These are phyloP conservation scores for Aspergillus fischeri DNA, from an alignment of 2,329 filamentous ascomycete genomes.

Conservation along the genomic window DNA sequence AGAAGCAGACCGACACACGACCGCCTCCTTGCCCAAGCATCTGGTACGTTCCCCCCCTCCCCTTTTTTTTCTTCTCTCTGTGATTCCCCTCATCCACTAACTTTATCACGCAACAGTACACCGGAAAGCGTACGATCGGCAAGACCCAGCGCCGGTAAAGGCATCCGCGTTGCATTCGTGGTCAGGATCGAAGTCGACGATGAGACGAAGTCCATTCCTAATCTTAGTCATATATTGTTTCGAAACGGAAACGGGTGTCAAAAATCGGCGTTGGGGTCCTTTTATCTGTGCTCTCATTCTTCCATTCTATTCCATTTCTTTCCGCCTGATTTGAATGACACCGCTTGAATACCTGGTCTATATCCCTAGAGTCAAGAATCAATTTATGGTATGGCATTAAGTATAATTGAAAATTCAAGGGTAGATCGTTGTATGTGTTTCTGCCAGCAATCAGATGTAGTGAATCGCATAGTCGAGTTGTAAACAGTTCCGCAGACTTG, in stretches of 20 bases:
- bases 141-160: constrained; percentile 59
- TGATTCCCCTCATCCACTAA: constrained; percentile 1
- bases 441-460: not conserved
- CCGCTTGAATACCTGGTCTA: not conserved
- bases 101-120: constrained; percentile 54
- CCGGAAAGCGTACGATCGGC: constrained; percentile 90
- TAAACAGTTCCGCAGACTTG: not conserved
- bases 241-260: constrained; percentile 22
- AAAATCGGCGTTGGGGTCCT: constrained; percentile 25
- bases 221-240: constrained; percentile 26
- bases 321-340: not conserved
- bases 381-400: not conserved
- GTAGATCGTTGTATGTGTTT: not conserved
- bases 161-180: constrained; percentile 4
- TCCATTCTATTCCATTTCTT: not conserved
- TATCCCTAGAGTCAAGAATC: not conserved
- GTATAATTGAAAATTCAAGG: too few species aligned
- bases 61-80: not conserved
- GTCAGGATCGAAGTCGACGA: constrained; percentile 13
- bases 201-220: constrained; percentile 28
- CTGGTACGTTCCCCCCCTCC: constrained; percentile 60
- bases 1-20: constrained; percentile 89
- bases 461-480: not conserved
- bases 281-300: not conserved
- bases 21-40: constrained; percentile 80